These are phyloP conservation scores for Naganishia sp. DNA, from an alignment of 1,284 basidiomycete genomes.

Conservation along the genomic window DNA sequence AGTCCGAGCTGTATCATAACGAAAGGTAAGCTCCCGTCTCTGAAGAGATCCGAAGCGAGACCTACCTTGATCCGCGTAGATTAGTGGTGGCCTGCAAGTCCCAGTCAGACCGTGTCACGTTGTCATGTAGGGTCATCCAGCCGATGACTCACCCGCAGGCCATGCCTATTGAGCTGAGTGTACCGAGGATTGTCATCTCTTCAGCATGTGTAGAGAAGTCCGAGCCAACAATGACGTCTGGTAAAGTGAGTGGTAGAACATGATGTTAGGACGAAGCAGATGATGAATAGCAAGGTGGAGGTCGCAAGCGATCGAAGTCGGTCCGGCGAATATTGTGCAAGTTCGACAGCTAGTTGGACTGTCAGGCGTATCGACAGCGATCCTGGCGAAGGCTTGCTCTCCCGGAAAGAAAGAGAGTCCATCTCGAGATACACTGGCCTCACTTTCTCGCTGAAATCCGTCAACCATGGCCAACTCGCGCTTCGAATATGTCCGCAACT, in stretches of 20 bases:
- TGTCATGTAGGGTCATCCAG: too few relatives aligned
- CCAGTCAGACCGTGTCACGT: neutral
- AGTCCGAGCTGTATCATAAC: slow-evolving; percentile 48
- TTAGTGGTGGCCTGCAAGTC: slow-evolving; percentile 52
- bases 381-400: too few relatives aligned
- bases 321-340: neutral
- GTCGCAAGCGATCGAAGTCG: neutral
- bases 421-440: too few relatives aligned
- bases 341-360: too few relatives aligned
- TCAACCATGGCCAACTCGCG: slow-evolving; percentile 80
- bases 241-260: neutral
- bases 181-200: slow-evolving; percentile 38
- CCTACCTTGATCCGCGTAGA: slow-evolving; percentile 53
- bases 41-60: slow-evolving; percentile 40
- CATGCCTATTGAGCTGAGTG: slow-evolving; percentile 52
- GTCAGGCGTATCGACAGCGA: too few relatives aligned
- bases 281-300: slow-evolving; percentile 18
- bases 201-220: neutral
- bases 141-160: slow-evolving; percentile 47
- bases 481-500: slow-evolving; percentile 86
- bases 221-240: neutral
- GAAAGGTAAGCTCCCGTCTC: slow-evolving; percentile 32
- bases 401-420: too few relatives aligned
- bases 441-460: too few relatives aligned
- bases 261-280: neutral